Conservation (phyloP, 2,329 filamentous ascomycete genomes). For the Colletotrichum brevisporum region DNA sequence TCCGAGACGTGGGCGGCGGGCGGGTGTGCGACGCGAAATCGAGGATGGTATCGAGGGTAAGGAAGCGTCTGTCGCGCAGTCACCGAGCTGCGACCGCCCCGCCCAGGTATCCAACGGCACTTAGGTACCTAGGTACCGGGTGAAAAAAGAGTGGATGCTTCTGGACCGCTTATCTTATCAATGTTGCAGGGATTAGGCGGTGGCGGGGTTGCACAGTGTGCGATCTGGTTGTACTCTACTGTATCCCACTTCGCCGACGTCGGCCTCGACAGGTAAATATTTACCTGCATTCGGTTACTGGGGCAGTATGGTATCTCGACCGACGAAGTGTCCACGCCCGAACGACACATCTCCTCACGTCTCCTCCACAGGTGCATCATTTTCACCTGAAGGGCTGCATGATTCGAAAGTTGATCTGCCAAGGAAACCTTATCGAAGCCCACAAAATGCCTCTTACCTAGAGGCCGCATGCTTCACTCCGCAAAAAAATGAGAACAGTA, state of each 20-base stretch:
- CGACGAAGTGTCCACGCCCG: background rate
- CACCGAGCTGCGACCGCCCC: background rate
- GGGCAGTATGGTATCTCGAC: background rate
- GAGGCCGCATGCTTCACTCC: background rate
- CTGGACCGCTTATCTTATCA: conserved; percentile 34
- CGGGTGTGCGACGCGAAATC: background rate
- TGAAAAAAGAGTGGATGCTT: background rate
- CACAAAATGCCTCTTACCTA: background rate
- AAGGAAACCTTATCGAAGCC: no score
- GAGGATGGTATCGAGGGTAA: background rate
- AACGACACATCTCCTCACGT: background rate
- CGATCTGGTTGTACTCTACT: background rate
- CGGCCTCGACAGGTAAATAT: conserved; percentile 30
- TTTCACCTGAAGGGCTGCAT: no score
- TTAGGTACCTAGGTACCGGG: no score
- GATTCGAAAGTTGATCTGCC: no score
- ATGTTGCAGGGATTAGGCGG: background rate
- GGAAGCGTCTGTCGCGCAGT: background rate
- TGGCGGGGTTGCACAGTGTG: conserved; percentile 32
- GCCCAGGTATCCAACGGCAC: background rate
- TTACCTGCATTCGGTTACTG: conserved; percentile 28
- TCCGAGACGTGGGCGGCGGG: no score
- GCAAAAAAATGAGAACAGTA: background rate
- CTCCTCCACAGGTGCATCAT: background rate
- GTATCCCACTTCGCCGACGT: conserved; percentile 35